Evolutionary conservation across 2,329 filamentous ascomycete genomes (phyloP), one percentile per base, ranked within the genome.

Genomic region (Blumeriella jaapii): DNA sequence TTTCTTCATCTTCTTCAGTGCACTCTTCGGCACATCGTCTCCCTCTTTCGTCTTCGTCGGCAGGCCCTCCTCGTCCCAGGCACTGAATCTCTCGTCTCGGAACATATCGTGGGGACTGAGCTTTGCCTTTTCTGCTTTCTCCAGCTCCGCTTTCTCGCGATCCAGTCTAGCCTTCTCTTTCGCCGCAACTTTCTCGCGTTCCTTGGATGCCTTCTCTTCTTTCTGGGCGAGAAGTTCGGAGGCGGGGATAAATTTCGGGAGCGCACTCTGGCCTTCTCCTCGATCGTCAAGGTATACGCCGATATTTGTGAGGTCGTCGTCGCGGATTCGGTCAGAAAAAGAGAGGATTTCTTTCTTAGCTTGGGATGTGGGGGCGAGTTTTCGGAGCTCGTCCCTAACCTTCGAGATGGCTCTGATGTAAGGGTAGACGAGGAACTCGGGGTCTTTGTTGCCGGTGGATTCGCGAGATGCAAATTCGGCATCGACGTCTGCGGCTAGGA

Each of bases 221-320:
- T 68, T 62, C 2, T 69, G 67, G 2, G 69, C 68, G 22, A 76
- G 66, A 16, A 78, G 59, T 42, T 74, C 68, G 3, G 14, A 13
- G 11, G n/a, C 24, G 0, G 71, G 68, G 7, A 75, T 62, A 40
- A 76, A 75, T 50, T 75, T 76, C 42, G 94, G 78, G 19, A 94
- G 68, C 0, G 85, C 84, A 0, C 74, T 78, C 54, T 68, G 68
- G 36, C 63, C 64, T 29, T 70, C 71, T n/a, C 62, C 63, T 31
- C 84, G 74, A 52, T 95, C 87, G 54, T 95, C 87, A 1, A 95
- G 74, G 53, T 93, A 93, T 39, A 95, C 80, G 23, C 80, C 83
- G 0, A 93, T 63, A 39, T 87, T 77, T 50, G 82, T 87, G 8
- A 95, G 72, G 38, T 87, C 76, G 7, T 74, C 68, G 55, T 95